These are phyloP conservation scores for Trichoderma sp. DNA, from an alignment of 2,329 filamentous ascomycete species.

Conservation along the genomic window DNA sequence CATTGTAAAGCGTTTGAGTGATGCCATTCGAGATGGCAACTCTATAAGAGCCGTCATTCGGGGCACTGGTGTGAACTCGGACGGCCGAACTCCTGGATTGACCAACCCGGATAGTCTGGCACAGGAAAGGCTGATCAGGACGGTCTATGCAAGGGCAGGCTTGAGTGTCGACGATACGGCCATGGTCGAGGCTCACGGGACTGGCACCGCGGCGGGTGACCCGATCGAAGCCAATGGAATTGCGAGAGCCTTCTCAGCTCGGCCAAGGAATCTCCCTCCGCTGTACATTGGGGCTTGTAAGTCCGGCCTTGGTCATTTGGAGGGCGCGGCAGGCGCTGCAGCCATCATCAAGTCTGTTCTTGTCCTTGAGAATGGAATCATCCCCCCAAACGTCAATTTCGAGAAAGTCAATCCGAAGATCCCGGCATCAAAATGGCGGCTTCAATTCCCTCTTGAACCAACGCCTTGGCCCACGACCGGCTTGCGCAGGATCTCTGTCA, in stretches of 20 bases:
- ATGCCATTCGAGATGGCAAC: constrained; percentile 47
- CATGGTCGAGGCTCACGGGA: constrained; percentile 43
- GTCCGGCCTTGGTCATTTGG: constrained; percentile 11
- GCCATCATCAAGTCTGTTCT: constrained; percentile 7
- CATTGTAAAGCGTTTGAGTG: constrained; percentile 46
- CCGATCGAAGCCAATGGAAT: constrained; percentile 25
- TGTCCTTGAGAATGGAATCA: constrained; percentile 12
- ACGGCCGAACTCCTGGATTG: constrained; percentile 46
- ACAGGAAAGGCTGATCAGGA: constrained; percentile 31
- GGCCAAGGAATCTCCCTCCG: neutral
- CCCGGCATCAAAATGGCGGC: constrained; percentile 6
- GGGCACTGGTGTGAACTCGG: constrained; percentile 39
- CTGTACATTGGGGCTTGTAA: constrained; percentile 11
- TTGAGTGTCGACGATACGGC: constrained; percentile 29
- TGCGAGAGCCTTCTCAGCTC: constrained; percentile 14
- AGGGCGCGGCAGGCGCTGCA: constrained; percentile 16
- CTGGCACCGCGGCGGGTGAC: constrained; percentile 41
- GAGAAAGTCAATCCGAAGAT: constrained; percentile 8
- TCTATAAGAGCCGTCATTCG: constrained; percentile 39
- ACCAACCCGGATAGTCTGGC: constrained; percentile 31
- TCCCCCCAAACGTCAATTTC: constrained; percentile 9
- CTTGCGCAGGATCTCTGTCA: constrained; percentile 45
- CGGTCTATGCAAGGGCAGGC: constrained; percentile 34
- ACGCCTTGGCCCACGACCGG: constrained; percentile 40
- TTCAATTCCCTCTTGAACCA: constrained; percentile 35